Conservation (phyloP, 345 rosid genomes). For the Draba incana region DNA sequence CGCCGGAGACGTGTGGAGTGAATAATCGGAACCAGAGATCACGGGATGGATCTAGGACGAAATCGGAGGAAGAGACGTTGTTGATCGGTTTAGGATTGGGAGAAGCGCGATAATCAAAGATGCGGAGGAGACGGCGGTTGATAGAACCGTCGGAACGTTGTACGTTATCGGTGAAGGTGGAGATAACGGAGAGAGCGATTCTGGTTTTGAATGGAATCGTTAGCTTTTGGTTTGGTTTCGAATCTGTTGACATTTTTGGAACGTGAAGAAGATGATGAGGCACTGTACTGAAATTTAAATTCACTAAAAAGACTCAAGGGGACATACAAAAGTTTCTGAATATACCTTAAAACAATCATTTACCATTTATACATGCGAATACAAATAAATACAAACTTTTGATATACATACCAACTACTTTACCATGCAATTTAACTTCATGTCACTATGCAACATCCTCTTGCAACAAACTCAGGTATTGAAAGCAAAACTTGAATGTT, state of each 20-base stretch:
- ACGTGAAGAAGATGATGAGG: not conserved
- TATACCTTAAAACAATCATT: no score
- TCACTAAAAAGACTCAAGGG: no score
- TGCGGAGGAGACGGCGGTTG: conserved; percentile 59
- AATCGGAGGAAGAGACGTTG: conserved; percentile 60
- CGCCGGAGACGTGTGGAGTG: conserved; percentile 42
- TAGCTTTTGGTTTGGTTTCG: conserved; percentile 36
- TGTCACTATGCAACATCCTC: no score
- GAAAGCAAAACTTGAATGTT: no score
- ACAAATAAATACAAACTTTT: no score
- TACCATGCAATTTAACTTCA: no score
- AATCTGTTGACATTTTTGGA: conserved; percentile 31
- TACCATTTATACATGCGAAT: no score
- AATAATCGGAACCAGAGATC: conserved; percentile 79
- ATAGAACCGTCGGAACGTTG: conserved; percentile 61
- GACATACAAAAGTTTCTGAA: no score
- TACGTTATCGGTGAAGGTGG: conserved; percentile 47
- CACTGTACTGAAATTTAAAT: no score
- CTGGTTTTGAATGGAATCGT: conserved; percentile 67
- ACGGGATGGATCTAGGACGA: conserved; percentile 60
- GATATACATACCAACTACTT: no score
- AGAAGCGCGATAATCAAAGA: conserved; percentile 54
- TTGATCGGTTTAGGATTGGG: conserved; percentile 53
- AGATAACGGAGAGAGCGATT: conserved; percentile 44
- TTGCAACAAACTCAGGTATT: no score